Percentiles rank a stretch among this genome's conserved stretches.
Conservation (phyloP, 1,139 yeast species). For the Protomyces pachydermus region DNA sequence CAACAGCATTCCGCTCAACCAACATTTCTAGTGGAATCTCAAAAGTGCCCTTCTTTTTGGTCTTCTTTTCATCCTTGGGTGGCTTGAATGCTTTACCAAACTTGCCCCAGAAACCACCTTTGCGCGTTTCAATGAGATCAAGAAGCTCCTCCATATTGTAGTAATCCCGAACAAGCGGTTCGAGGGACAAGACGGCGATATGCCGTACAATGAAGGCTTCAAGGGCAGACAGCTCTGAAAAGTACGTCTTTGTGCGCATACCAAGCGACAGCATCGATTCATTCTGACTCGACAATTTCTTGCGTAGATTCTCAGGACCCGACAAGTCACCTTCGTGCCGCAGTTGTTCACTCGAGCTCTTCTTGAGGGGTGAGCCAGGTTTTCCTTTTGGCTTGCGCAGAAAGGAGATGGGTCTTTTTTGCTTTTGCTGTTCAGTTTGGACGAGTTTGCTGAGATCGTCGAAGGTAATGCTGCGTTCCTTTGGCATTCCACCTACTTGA, state of each 20-base stretch:
- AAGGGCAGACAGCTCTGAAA: conserved; percentile 61
- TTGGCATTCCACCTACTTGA: background rate
- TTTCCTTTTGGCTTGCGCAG: conserved; percentile 3
- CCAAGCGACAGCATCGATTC: conserved; percentile 18
- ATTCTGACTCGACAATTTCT: conserved; percentile 6
- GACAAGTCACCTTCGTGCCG: background rate
- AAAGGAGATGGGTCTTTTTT: conserved; percentile 79
- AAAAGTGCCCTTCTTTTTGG: conserved; percentile 50
- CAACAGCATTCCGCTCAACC: conserved; percentile 74
- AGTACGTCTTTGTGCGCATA: conserved; percentile 44
- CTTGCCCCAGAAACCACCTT: conserved; percentile 65
- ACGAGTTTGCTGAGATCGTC: conserved; percentile 97
- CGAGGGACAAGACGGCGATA: conserved; percentile 61
- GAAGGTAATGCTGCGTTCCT: conserved; percentile 76
- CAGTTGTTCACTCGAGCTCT: background rate
- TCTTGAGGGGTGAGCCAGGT: conserved; percentile 7
- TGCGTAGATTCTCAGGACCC: conserved; percentile 3
- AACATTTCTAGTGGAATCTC: conserved; percentile 71
- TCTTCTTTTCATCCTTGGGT: conserved; percentile 36
- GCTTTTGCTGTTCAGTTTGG: conserved; percentile 94
- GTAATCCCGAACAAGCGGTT: conserved; percentile 40
- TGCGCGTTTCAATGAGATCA: conserved; percentile 50
- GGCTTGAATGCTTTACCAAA: conserved; percentile 45
- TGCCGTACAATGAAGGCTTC: conserved; percentile 65
- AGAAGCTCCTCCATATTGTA: conserved; percentile 52